phyloP scores from a whole-genome alignment of 2,329 filamentous ascomycete species.

The Dactylellina leptospora region DNA sequence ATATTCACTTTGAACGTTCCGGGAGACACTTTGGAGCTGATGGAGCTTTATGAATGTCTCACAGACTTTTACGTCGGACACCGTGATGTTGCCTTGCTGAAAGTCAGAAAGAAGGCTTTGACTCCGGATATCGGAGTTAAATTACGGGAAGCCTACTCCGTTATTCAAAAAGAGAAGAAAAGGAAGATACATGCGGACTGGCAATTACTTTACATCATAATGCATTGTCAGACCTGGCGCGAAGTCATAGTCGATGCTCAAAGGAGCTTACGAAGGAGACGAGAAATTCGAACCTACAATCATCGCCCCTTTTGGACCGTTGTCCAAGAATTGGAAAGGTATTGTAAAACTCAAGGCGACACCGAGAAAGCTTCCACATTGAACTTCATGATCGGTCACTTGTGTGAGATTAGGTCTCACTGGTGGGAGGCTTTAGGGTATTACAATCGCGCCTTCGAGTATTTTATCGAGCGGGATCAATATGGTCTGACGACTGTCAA shows the following conservation, averaged over 20 bases:
- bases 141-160: background rate
- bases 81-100: background rate
- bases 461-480: background rate
- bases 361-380: background rate
- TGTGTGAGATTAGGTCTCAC: background rate
- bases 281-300: background rate
- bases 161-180: background rate
- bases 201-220: slow-evolving; percentile 10
- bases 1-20: background rate
- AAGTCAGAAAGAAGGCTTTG: background rate
- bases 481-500: slow-evolving; percentile 2
- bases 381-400: slow-evolving; percentile 6
- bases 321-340: background rate
- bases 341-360: background rate
- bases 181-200: slow-evolving; percentile 1
- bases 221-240: background rate
- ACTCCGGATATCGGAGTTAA: background rate
- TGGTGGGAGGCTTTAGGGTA: slow-evolving; percentile 8
- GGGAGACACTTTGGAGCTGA: background rate
- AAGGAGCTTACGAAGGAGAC: background rate
- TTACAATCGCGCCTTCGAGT: slow-evolving; percentile 8
- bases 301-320: slow-evolving; percentile 17
- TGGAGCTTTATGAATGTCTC: slow-evolving; percentile 13
- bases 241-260: background rate
- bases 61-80: background rate